phyloP scores from a whole-genome alignment of 441 rosid genomes.

The Arabidopsis hybrid region DNA sequence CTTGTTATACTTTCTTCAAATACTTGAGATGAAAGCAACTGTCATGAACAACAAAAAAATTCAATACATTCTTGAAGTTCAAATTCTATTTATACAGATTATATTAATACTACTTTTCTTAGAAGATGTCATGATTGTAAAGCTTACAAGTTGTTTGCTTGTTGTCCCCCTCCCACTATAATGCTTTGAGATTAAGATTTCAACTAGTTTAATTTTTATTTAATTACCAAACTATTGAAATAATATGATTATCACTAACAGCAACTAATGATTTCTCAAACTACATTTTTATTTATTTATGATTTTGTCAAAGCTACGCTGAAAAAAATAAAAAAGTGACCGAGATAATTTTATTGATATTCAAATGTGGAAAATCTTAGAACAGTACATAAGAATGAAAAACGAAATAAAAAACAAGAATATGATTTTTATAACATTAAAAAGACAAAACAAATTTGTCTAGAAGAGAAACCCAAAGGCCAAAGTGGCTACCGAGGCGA shows the following conservation, averaged over 20 bases:
- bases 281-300: neutral
- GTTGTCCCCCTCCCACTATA: slow-evolving; percentile 27
- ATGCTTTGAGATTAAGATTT: slow-evolving; percentile 18
- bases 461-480: slow-evolving; percentile 56
- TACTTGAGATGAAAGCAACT: neutral
- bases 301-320: neutral
- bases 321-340: neutral
- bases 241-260: neutral
- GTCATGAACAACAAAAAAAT: neutral
- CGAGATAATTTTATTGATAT: slow-evolving; percentile 11
- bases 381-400: slow-evolving; percentile 4
- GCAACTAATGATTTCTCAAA: slow-evolving; percentile 1
- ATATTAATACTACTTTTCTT: slow-evolving; percentile 1
- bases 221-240: neutral
- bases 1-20: neutral
- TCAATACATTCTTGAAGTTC: neutral
- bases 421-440: slow-evolving; percentile 13
- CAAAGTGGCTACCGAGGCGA: slow-evolving; percentile 53
- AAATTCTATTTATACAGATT: neutral
- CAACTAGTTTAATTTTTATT: neutral
- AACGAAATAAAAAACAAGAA: neutral
- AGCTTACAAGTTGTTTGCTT: slow-evolving; percentile 9
- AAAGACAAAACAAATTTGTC: slow-evolving; percentile 11
- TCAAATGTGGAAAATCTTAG: neutral
- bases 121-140: slow-evolving; percentile 11